Base-by-base conservation (phyloP, 176 grass and related monocot genomes). In the Triticum dicoccoides region DNA sequence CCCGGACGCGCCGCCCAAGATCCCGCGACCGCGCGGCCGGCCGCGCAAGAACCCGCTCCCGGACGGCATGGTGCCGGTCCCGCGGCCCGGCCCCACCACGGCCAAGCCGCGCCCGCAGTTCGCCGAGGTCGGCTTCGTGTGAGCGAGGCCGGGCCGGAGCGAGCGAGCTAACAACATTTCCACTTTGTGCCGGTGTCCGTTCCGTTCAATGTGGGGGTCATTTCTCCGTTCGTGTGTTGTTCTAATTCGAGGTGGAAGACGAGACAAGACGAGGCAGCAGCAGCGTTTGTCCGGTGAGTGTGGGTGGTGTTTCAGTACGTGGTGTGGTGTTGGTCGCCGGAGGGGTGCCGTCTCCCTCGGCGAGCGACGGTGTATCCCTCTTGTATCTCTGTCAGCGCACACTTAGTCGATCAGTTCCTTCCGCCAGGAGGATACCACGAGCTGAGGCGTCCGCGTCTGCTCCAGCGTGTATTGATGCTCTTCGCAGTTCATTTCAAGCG, bases 101-200 rank as follows among this genome's bases (percentile, higher is more conserved):
- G 72, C 90, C 41, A 97, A 97, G 76, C 69, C 89, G 21, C 84
- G 92, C 70, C 75, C 92, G 32, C 90, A 90, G 80, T 92, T 97
- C 91, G 90, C 92, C 70, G 94, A 97, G 82, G 94, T 97, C 52
- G 94, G 94, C 61, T 97, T 97, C 89, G 94, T 97, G 35, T 96
- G 89, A 96, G 15, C 38, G 11, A 10, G 12, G 4, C 59, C 4
- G 20, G 37, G 9, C 41, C 64, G 65, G 23, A 18, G 67, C 41
- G 72, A 34, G 32, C 37, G 84, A 35, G 80, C 75, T 91, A 91
- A 91, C 89, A 23, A 91, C 89, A 23, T 81, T 85, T 69, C 83
- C 69, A 66, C 8, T 61, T 61, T 73, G 47, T 81, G 80, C 61
- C 8, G 69, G 35, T 74, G 78, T 32, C 15, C 84, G 76, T 76